A percentile compares a stretch with the other conserved stretches of the same genome.
Conservation (phyloP, 1,284 basidiomycete genomes). For the Termitomyces sp. region DNA sequence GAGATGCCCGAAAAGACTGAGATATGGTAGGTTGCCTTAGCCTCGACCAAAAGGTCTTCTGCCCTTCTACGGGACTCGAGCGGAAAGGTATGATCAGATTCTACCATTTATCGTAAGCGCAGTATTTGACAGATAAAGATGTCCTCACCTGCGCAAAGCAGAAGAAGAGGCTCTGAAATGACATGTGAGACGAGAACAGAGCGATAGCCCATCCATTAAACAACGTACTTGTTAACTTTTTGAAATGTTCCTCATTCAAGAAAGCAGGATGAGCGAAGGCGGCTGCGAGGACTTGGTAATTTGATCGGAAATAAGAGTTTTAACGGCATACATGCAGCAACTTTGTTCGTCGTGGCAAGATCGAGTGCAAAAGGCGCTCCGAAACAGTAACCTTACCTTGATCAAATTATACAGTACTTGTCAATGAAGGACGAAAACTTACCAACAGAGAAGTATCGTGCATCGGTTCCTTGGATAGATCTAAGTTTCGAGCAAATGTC, state of each 20-base stretch:
- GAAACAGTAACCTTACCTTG: constrained; percentile 47
- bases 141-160: constrained; percentile 45
- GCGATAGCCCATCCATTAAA: background rate
- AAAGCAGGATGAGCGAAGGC: constrained; percentile 54
- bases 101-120: constrained; percentile 20
- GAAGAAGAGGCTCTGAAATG: constrained; percentile 42
- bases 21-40: constrained; percentile 39
- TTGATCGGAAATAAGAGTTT: background rate
- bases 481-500: background rate
- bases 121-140: background rate
- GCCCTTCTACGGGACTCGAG: constrained; percentile 37
- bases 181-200: background rate
- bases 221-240: constrained; percentile 40
- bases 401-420: background rate
- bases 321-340: constrained; percentile 39
- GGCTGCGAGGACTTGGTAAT: constrained; percentile 23
- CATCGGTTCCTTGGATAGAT: constrained; percentile 20
- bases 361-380: constrained; percentile 48
- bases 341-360: constrained; percentile 34
- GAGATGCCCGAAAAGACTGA: constrained; percentile 46
- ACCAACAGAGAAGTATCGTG: constrained; percentile 28
- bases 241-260: constrained; percentile 44
- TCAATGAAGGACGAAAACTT: background rate
- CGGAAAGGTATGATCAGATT: constrained; percentile 41
- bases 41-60: constrained; percentile 39